Evolutionary conservation across 2,329 filamentous ascomycete genomes (phyloP).

Genomic region (Beauveria asiatica): DNA sequence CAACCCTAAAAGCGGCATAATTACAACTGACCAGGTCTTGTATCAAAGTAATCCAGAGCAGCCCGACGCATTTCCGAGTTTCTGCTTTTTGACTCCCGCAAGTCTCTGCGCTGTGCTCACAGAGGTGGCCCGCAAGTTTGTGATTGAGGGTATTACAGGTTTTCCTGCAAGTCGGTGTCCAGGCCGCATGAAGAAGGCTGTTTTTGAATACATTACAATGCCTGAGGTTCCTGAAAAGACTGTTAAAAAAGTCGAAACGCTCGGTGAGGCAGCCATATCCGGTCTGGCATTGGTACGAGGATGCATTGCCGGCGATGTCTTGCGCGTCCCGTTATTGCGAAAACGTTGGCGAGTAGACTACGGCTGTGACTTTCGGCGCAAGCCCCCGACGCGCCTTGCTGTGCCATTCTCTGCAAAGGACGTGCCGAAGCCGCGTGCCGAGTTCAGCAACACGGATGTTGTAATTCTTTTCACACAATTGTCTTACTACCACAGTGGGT

Average conservation of each 20-base stretch:
- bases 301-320: constrained; percentile 45
- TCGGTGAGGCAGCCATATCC: neutral
- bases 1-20: neutral
- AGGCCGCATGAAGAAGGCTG: neutral
- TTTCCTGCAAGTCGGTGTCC: constrained; percentile 35
- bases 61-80: neutral
- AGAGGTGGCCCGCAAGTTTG: constrained; percentile 27
- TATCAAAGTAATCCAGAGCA: neutral
- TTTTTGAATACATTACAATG: neutral
- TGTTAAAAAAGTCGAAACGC: neutral
- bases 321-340: constrained; percentile 42
- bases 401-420: constrained; percentile 56
- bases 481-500: constrained; percentile 48
- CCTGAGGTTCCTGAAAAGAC: accelerated
- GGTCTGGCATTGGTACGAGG: constrained; percentile 36
- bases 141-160: constrained; percentile 24
- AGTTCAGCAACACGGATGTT: constrained; percentile 55
- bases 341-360: constrained; percentile 62
- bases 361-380: constrained; percentile 39
- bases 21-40: neutral
- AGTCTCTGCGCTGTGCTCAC: constrained; percentile 3
- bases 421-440: constrained; percentile 42
- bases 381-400: constrained; percentile 36
- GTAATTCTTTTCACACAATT: constrained; percentile 48
- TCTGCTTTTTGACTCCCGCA: neutral